Evolutionary conservation across 352 stramenopile genomes (phyloP).

Genomic region (Plasmopara viticola): DNA sequence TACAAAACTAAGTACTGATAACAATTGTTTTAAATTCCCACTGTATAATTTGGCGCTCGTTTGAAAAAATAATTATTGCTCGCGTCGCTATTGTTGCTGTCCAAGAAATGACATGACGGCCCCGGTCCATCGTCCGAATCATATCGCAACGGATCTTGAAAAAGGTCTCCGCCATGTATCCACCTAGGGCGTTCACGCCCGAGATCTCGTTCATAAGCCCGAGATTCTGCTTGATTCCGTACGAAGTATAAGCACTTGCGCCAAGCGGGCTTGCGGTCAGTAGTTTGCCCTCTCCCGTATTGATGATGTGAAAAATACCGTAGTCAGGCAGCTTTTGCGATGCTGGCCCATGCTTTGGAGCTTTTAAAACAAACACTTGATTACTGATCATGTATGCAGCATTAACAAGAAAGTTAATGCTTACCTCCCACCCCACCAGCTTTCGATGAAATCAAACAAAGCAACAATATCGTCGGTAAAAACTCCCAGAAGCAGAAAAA

Average conservation of each 20-base stretch:
- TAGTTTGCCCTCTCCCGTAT: conserved; percentile 43
- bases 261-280: conserved; percentile 59
- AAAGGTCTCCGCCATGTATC: conserved; percentile 77
- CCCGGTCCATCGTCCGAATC: conserved; percentile 72
- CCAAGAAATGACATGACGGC: conserved; percentile 49
- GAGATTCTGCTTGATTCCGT: conserved; percentile 28
- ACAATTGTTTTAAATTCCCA: conserved; percentile 18
- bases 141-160: conserved; percentile 77
- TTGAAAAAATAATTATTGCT: conserved; percentile 44
- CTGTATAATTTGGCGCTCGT: conserved; percentile 17
- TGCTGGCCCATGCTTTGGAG: conserved; percentile 52
- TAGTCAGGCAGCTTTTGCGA: conserved; percentile 73
- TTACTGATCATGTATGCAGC: conserved; percentile 2
- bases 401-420: not conserved
- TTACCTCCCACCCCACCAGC: conserved; percentile 69
- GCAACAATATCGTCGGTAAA: conserved; percentile 68
- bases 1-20: not conserved
- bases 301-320: conserved; percentile 86
- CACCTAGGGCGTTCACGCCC: conserved; percentile 52
- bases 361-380: conserved; percentile 8
- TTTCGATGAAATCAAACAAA: conserved; percentile 79
- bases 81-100: conserved; percentile 64
- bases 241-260: conserved; percentile 51
- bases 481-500: conserved; percentile 89
- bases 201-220: conserved; percentile 21